Conservation (phyloP, 2,329 filamentous ascomycete species). For the Penicillium janthinellum region DNA sequence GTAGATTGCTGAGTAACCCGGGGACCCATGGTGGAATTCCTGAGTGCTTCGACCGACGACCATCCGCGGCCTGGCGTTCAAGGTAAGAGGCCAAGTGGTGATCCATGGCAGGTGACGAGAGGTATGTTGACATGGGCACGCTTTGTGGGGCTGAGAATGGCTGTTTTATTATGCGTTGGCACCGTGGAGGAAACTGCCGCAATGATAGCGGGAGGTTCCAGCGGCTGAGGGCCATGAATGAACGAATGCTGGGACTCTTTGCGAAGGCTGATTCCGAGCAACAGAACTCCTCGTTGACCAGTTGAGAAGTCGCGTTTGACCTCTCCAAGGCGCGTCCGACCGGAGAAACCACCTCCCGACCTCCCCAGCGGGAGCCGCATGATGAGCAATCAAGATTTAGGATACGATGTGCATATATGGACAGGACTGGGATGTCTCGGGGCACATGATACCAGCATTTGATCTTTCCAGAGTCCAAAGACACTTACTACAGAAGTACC, state of each 20-base stretch:
- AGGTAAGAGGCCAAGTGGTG: not conserved
- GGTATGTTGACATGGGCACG: not conserved
- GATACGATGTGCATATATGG: too few relatives aligned
- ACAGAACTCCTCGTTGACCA: not conserved
- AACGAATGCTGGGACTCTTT: too few relatives aligned
- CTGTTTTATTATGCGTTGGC: not conserved
- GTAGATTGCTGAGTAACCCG: not conserved
- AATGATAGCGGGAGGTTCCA: not conserved
- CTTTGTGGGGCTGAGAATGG: not conserved
- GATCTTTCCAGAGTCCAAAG: too few relatives aligned
- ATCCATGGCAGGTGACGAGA: not conserved
- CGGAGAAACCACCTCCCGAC: not conserved
- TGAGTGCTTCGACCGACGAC: not conserved
- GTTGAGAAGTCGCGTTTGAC: not conserved
- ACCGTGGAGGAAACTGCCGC: not conserved
- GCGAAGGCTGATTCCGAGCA: not conserved
- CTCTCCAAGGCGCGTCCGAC: not conserved
- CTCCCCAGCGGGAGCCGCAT: not conserved
- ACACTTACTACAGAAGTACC: too few relatives aligned
- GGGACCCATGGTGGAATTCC: not conserved
- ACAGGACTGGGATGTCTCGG: too few relatives aligned
- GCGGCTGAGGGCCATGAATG: not conserved
- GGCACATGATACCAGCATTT: too few relatives aligned
- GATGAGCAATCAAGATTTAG: not conserved
- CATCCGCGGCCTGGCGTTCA: not conserved